phyloP scores from a whole-genome alignment of 116 monocot genomes.

The Cymodocea nodosa region DNA sequence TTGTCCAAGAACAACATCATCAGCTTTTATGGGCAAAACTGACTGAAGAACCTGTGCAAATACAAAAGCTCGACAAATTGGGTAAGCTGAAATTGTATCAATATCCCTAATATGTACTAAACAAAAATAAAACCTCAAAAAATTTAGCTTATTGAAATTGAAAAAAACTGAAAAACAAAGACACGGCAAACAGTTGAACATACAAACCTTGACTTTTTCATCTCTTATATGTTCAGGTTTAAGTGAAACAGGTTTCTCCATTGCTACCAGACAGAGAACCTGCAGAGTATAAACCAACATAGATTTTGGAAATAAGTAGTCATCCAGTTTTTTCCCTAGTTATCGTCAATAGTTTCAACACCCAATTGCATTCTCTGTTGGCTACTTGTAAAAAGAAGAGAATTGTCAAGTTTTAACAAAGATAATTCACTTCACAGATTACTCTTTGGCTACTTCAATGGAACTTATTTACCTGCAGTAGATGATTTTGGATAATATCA shows the following conservation, averaged over 20 bases:
- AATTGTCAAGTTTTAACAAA: neutral
- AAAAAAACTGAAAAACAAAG: neutral
- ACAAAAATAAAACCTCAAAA: no score
- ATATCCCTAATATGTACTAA: no score
- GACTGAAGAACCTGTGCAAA: conserved; percentile 77
- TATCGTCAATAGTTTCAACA: neutral
- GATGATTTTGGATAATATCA: conserved; percentile 97
- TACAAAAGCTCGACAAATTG: no score
- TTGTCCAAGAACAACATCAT: conserved; percentile 92
- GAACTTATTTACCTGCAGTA: conserved; percentile 64
- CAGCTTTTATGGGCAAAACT: conserved; percentile 61
- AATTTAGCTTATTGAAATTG: no score
- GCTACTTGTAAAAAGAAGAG: no score
- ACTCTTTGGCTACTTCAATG: neutral
- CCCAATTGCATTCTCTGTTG: neutral
- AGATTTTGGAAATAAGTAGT: neutral
- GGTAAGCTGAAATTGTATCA: no score
- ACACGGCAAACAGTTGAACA: neutral
- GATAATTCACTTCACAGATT: neutral
- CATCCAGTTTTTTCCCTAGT: neutral
- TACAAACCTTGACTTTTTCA: conserved; percentile 94
- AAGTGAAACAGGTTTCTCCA: conserved; percentile 97
- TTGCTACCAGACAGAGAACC: conserved; percentile 97
- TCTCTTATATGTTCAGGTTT: conserved; percentile 93
- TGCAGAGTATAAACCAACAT: conserved; percentile 13